Base-by-base conservation (phyloP, 495 filamentous ascomycete genomes). In the Poronia punctata region DNA sequence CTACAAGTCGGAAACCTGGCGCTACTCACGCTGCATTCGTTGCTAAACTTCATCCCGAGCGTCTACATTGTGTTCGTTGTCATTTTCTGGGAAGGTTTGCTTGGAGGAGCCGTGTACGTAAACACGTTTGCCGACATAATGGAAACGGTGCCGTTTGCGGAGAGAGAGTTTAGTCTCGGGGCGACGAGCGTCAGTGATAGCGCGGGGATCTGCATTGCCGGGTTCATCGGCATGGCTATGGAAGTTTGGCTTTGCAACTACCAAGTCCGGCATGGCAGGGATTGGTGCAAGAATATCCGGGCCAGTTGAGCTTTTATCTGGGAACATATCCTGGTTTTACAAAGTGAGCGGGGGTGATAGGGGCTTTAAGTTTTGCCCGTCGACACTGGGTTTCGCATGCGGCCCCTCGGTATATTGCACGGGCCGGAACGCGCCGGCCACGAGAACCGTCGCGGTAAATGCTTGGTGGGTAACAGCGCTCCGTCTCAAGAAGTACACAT, bases 111-210 rank as follows among this genome's bases (percentile, higher is more conserved):
- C 7, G 92, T 96, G 0, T 98, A 98, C 52, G 88, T 97, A 30
- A 95, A 90, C 44, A 94, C 89, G 0, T 98, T 95, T 62, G 87
- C 89, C 1, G 84, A 90, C 59, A 59, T 98, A 45, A 79, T 81
- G 52, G 85, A 96, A 38, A 75, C 78, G 7, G 83, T 94, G 0
- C 74, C 77, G 0, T 60, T 70, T 5, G 73, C 77, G 24, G 90
- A 96, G 29, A 70, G 92, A 12, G 92, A 98, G 64, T 96, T 95
- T 54, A 88, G 84, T 32, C 66, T 98, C 2, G 80, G 83, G 2
- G 92, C 89, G 0, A 88, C 86, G 12, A 94, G 83, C 30, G 92
- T 96, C 27, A 93, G 87, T 59, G 92, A 98, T 59, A 87, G 83
- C 20, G 90, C 67, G 0, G 92, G 92, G 0, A 93, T 98, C 28